phyloP scores from a whole-genome alignment of 2,329 filamentous ascomycete species.

The Cladosporium sp. region DNA sequence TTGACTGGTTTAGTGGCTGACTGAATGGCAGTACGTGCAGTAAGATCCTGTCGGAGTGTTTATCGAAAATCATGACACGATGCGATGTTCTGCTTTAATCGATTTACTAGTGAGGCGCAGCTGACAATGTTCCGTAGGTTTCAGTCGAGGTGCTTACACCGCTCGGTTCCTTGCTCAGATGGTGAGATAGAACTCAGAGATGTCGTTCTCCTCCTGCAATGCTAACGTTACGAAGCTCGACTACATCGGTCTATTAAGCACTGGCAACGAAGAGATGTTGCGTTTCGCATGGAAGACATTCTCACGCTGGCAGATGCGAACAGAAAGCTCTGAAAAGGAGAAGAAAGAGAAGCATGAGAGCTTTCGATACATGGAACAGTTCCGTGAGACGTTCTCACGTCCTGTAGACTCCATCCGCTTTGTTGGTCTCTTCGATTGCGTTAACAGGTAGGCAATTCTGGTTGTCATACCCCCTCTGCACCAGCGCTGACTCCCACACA shows the following conservation, averaged over 20 bases:
- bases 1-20: not conserved
- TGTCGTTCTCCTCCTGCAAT: too few relatives aligned
- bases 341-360: slow-evolving; percentile 58
- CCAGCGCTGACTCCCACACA: not conserved
- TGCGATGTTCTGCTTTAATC: not conserved
- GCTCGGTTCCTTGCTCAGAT: slow-evolving; percentile 60
- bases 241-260: slow-evolving; percentile 74
- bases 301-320: slow-evolving; percentile 68
- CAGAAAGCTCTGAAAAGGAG: slow-evolving; percentile 44
- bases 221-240: slow-evolving; percentile 61
- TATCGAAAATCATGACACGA: too few relatives aligned
- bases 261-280: slow-evolving; percentile 84
- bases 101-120: too few relatives aligned
- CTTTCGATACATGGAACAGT: slow-evolving; percentile 74
- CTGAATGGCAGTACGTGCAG: not conserved
- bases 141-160: slow-evolving; percentile 38
- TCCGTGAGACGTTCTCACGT: slow-evolving; percentile 77
- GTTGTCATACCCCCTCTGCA: not conserved
- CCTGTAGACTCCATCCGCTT: slow-evolving; percentile 74
- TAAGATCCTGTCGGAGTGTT: not conserved
- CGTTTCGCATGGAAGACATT: slow-evolving; percentile 83
- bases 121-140: slow-evolving; percentile 22
- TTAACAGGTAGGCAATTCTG: slow-evolving; percentile 63
- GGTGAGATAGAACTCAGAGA: not conserved
- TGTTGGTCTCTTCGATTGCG: slow-evolving; percentile 77